phyloP scores from a whole-genome alignment of 2,329 filamentous ascomycete species.

The Phialemonium atrogriseum region DNA sequence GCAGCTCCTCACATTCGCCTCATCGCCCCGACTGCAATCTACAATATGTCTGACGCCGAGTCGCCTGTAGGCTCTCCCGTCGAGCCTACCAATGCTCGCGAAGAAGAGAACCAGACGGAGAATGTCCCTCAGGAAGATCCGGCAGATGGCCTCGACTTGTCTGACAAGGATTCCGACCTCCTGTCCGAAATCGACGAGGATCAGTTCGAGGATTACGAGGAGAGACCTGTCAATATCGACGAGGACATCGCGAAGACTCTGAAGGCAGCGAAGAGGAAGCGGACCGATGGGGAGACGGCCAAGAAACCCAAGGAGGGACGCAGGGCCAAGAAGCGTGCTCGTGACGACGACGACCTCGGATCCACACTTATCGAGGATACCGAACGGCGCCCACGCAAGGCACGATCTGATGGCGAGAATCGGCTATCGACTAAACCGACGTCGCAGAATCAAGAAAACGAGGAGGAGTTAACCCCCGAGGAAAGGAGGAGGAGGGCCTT shows the following conservation, averaged over 20 bases:
- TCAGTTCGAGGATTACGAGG: conserved; percentile 63
- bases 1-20: no score
- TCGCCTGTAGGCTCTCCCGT: conserved; percentile 31
- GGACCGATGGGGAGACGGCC: conserved; percentile 51
- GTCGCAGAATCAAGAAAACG: conserved; percentile 56
- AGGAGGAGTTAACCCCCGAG: conserved; percentile 74
- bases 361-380: conserved; percentile 38
- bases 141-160: conserved; percentile 32
- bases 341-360: conserved; percentile 42
- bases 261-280: conserved; percentile 58
- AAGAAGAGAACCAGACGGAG: conserved; percentile 11
- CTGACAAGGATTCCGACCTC: conserved; percentile 48
- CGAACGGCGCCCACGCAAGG: conserved; percentile 16
- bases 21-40: conserved; percentile 2
- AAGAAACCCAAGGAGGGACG: conserved; percentile 72
- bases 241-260: conserved; percentile 56
- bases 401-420: conserved; percentile 35
- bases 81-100: conserved; percentile 13
- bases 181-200: conserved; percentile 63
- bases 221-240: conserved; percentile 57
- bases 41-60: conserved; percentile 36
- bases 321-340: conserved; percentile 54
- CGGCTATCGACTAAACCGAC: conserved; percentile 34
- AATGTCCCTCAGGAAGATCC: conserved; percentile 25
- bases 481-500: conserved; percentile 78